These are phyloP conservation scores for Thymus mandschuricus DNA, from an alignment of 257 asterid species.

Conservation along the genomic window DNA sequence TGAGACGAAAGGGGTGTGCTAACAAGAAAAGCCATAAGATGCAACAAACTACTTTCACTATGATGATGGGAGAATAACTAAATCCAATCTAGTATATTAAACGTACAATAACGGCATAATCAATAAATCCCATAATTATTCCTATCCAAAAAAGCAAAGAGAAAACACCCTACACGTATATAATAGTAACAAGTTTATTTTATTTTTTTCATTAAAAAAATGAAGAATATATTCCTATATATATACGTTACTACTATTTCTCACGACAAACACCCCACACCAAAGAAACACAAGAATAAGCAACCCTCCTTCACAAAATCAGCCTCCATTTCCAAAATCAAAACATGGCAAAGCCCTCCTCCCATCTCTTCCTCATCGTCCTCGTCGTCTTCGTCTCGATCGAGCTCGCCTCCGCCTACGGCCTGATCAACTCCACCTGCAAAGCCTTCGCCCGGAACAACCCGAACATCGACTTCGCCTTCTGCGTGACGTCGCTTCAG, in stretches of 20 bases:
- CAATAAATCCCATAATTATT: not conserved
- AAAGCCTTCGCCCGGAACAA: slow-evolving; percentile 35
- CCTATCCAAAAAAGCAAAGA: not conserved
- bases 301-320: no score
- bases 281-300: not conserved
- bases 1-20: no score
- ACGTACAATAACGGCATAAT: not conserved
- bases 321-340: no score
- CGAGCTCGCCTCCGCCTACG: slow-evolving; percentile 35
- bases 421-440: slow-evolving; percentile 59
- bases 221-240: slow-evolving; percentile 14
- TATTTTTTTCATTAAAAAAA: no score
- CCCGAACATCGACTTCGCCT: slow-evolving; percentile 58
- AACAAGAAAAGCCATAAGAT: no score
- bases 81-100: not conserved
- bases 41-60: no score
- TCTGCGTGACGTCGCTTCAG: slow-evolving; percentile 72
- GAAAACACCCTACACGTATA: not conserved
- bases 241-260: slow-evolving; percentile 5
- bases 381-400: slow-evolving; percentile 28
- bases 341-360: slow-evolving; percentile 31
- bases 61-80: no score
- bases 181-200: no score
- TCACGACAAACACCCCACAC: not conserved
- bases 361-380: slow-evolving; percentile 25